Evolutionary conservation across 306 rosid species (phyloP).

Genomic region (Cicer yamashitae): DNA sequence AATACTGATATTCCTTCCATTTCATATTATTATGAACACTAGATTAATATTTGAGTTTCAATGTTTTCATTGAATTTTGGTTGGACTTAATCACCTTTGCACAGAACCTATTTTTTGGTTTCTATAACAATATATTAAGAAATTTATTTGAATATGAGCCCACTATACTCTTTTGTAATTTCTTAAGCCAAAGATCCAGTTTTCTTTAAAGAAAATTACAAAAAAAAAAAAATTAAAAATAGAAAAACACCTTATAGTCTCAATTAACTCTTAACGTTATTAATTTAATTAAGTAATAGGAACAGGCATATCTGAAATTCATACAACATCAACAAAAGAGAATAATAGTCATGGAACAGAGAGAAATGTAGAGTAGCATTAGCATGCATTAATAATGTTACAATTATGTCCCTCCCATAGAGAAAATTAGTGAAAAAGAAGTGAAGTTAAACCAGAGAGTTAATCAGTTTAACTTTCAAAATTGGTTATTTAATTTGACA

Average conservation of each 20-base stretch:
- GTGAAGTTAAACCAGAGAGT: conserved; percentile 1
- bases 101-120: too few species aligned
- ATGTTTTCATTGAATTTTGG: neutral
- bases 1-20: neutral
- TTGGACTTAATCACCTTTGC: too few species aligned
- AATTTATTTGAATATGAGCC: too few species aligned
- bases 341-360: neutral
- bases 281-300: too few species aligned
- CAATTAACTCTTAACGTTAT: too few species aligned
- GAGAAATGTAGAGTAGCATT: neutral
- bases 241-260: too few species aligned
- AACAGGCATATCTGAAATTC: too few species aligned
- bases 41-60: neutral
- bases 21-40: neutral
- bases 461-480: neutral
- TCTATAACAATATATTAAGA: too few species aligned
- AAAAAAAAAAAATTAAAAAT: too few species aligned
- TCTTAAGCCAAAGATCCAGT: too few species aligned
- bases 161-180: too few species aligned
- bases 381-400: neutral
- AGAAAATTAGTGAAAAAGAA: neutral
- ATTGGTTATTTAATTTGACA: conserved; percentile 48
- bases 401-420: neutral
- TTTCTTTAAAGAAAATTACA: too few species aligned
- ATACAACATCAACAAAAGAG: neutral